Evolutionary conservation across 306 rosid species (phyloP).

Genomic region (Urtica urens): DNA sequence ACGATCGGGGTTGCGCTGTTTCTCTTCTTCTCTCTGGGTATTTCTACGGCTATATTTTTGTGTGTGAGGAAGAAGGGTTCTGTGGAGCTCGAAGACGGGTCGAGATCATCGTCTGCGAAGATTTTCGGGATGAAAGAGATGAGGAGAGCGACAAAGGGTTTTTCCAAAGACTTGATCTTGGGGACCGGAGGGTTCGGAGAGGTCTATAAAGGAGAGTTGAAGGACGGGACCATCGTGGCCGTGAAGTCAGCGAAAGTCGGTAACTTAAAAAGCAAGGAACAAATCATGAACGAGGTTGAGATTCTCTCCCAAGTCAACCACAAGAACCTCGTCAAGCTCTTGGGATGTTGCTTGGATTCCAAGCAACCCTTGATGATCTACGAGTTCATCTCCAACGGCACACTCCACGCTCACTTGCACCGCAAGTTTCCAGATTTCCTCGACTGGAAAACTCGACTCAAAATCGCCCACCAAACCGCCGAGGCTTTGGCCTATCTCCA

Average conservation of each 20-base stretch:
- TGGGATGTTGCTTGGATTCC: constrained; percentile 81
- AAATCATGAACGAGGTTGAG: constrained; percentile 79
- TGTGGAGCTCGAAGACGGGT: constrained; percentile 19
- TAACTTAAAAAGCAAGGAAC: constrained; percentile 78
- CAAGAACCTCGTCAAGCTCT: constrained; percentile 69
- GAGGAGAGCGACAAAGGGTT: constrained; percentile 69
- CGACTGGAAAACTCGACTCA: constrained; percentile 78
- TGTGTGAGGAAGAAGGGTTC: constrained; percentile 30
- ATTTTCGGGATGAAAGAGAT: constrained; percentile 65
- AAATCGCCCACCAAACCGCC: constrained; percentile 73
- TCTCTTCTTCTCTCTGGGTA: constrained; percentile 35
- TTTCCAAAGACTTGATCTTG: constrained; percentile 44
- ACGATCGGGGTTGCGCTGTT: constrained; percentile 31
- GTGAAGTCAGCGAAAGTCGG: constrained; percentile 87
- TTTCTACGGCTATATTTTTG: constrained; percentile 23
- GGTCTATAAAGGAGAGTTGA: constrained; percentile 75
- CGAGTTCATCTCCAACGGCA: constrained; percentile 86
- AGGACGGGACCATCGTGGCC: constrained; percentile 68
- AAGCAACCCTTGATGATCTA: constrained; percentile 85
- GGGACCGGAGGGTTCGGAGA: constrained; percentile 94
- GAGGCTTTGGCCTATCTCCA: constrained; percentile 86
- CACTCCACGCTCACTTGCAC: constrained; percentile 78
- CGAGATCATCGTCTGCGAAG: constrained; percentile 40
- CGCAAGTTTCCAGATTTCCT: constrained; percentile 54
- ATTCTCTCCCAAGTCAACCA: constrained; percentile 93